These are phyloP conservation scores for Penicillium ochrochloron DNA, from an alignment of 495 filamentous ascomycete species.

Conservation along the genomic window DNA sequence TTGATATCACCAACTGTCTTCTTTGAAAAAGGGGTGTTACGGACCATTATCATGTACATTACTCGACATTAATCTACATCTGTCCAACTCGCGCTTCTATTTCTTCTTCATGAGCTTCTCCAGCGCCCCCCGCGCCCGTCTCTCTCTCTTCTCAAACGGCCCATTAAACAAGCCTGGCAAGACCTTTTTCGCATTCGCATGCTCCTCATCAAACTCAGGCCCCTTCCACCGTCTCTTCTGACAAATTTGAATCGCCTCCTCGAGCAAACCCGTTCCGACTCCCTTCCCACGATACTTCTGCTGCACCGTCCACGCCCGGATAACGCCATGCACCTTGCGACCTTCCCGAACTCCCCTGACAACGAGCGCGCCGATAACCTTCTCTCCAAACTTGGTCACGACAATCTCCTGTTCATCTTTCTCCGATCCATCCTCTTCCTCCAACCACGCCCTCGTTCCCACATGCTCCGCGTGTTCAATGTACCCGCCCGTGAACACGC, in stretches of 20 bases:
- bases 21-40: too few relatives aligned
- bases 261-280: slow-evolving; percentile 3
- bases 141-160: slow-evolving; percentile 1
- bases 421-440: not conserved
- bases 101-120: not conserved
- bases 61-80: not conserved
- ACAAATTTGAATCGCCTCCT: not conserved
- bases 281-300: slow-evolving; percentile 9
- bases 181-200: slow-evolving; percentile 4
- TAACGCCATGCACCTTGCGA: slow-evolving; percentile 3
- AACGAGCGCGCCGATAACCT: not conserved
- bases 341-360: not conserved
- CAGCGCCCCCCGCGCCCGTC: not conserved
- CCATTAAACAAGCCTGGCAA: not conserved
- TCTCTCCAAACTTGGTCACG: slow-evolving; percentile 5
- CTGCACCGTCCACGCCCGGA: slow-evolving; percentile 3
- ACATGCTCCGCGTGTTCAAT: slow-evolving; percentile 4
- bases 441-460: slow-evolving; percentile 5
- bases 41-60: not conserved
- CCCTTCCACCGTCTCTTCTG: slow-evolving; percentile 4
- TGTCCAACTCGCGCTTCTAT: not conserved
- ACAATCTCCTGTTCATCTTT: not conserved
- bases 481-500: not conserved
- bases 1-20: too few relatives aligned
- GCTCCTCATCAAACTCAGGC: slow-evolving; percentile 1